Base-by-base conservation (phyloP, 2,329 filamentous ascomycete genomes). In the Malbranchea cinnamomea region DNA sequence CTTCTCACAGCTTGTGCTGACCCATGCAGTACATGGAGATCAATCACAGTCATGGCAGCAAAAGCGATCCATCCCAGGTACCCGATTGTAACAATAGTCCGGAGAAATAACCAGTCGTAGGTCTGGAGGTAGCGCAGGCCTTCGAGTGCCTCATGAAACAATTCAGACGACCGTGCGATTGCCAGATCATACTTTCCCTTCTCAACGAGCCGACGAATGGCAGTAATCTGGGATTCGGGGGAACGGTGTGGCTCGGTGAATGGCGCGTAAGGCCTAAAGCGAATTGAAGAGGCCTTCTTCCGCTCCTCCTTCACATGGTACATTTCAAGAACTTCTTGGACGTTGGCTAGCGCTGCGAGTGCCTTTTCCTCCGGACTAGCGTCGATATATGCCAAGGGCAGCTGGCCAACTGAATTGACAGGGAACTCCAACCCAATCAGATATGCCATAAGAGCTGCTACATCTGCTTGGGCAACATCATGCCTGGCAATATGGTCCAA, bases 21-120 rank as follows among this genome's bases (percentile, higher is more conserved):
- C 19, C 74, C 74, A 41, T 83, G 74, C 15, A 95, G 61, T 29
- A 98, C 82, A 53, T 93, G 83, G 30, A 85, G 60, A 48, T 93
- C 79, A 37, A 95, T 67, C 27, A 95, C 84, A 0, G 78, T 91
- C 1, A 83, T 89, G 29, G 92, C 62, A 2, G 85, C 83, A 53
- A 85, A 98, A 1, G 79, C 78, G 48, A 95, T 91, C 87, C 87
- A 98, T 12, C 89, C 89, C 5, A 95, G 59, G 47, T 95, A 98
- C 11, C 89, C 89, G 8, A 79, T 50, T 2, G 89, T 94, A 36
- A 98, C 78, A 28, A 98, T 65, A 2, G 82, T 78, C 36, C 89
- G 70, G 20, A 98, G 60, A 56, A 98, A 98, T 2, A 98, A 65
- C 89, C 89, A 98, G 58, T 98, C 89, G 46, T 98, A 98, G 0